Evolutionary conservation across 805 yeast genomes (phyloP).

Genomic region (Phaffomyces thermotolerans): DNA sequence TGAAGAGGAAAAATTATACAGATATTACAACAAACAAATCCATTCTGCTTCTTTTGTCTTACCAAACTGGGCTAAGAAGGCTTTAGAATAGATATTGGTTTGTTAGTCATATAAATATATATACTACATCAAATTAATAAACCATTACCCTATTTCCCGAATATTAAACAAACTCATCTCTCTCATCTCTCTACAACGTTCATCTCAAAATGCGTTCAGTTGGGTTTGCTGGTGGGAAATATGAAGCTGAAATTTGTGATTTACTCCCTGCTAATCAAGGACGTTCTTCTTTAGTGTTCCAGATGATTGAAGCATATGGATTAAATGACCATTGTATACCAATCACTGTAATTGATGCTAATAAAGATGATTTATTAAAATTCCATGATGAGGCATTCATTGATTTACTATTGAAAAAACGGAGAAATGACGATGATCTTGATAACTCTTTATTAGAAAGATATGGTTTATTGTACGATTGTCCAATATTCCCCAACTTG

Average conservation of each 20-base stretch:
- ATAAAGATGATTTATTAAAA: slow-evolving; percentile 31
- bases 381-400: slow-evolving; percentile 46
- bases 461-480: slow-evolving; percentile 54
- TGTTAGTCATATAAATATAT: too few species aligned
- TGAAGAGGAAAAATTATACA: slow-evolving; percentile 55
- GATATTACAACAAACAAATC: slow-evolving; percentile 76
- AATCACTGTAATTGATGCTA: slow-evolving; percentile 24
- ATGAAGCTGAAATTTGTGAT: slow-evolving; percentile 26
- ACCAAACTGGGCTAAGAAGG: slow-evolving; percentile 81
- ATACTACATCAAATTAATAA: too few species aligned
- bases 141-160: too few species aligned
- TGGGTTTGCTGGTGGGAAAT: neutral
- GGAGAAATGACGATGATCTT: neutral
- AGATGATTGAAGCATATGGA: slow-evolving; percentile 35
- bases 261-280: slow-evolving; percentile 46
- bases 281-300: slow-evolving; percentile 38
- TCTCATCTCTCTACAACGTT: neutral
- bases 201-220: neutral
- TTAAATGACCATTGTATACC: slow-evolving; percentile 25
- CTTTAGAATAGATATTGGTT: slow-evolving; percentile 25
- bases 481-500: slow-evolving; percentile 53
- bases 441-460: slow-evolving; percentile 13
- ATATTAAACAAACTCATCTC: neutral
- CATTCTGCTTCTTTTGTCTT: slow-evolving; percentile 86
- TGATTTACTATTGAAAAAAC: slow-evolving; percentile 23